These are phyloP conservation scores for Colletotrichum kahawae DNA, from an alignment of 2,329 filamentous ascomycete genomes.

Conservation along the genomic window DNA sequence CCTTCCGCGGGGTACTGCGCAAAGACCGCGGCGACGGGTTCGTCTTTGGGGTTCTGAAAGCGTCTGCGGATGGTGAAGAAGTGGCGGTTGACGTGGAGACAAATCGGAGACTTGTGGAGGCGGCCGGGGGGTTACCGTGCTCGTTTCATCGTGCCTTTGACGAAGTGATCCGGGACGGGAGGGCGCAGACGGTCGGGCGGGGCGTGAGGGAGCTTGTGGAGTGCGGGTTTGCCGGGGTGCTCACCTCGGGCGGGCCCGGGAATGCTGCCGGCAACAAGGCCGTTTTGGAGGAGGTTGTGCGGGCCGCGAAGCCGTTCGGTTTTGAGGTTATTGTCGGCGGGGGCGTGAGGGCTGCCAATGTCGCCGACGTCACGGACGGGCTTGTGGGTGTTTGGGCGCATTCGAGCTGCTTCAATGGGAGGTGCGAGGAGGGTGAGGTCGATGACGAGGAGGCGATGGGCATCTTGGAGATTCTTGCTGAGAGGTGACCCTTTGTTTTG, in stretches of 20 bases:
- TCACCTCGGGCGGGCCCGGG: slow-evolving; percentile 58
- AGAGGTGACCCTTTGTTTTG: not conserved
- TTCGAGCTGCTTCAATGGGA: slow-evolving; percentile 45
- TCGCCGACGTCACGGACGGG: slow-evolving; percentile 30
- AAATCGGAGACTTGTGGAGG: slow-evolving; percentile 44
- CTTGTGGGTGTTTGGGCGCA: slow-evolving; percentile 49
- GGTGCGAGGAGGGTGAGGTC: slow-evolving; percentile 4
- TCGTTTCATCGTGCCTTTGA: slow-evolving; percentile 66
- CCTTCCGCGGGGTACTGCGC: slow-evolving; percentile 42
- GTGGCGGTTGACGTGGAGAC: slow-evolving; percentile 43
- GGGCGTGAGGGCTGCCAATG: slow-evolving; percentile 50
- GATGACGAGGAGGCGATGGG: slow-evolving; percentile 18
- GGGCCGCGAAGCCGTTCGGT: not conserved
- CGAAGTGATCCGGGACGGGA: slow-evolving; percentile 38
- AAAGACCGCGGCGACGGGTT: slow-evolving; percentile 56
- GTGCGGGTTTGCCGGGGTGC: slow-evolving; percentile 54
- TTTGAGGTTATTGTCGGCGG: slow-evolving; percentile 59
- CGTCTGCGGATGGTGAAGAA: not conserved
- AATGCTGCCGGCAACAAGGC: slow-evolving; percentile 43
- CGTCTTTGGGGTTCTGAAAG: slow-evolving; percentile 55
- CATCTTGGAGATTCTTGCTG: slow-evolving; percentile 8
- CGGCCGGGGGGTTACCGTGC: slow-evolving; percentile 47
- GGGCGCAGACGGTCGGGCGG: slow-evolving; percentile 14
- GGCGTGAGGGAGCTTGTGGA: slow-evolving; percentile 39
- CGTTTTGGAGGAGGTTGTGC: slow-evolving; percentile 40